Evolutionary conservation across 2,329 filamentous ascomycete species (phyloP).

Genomic region (Seiridium unicorne): DNA sequence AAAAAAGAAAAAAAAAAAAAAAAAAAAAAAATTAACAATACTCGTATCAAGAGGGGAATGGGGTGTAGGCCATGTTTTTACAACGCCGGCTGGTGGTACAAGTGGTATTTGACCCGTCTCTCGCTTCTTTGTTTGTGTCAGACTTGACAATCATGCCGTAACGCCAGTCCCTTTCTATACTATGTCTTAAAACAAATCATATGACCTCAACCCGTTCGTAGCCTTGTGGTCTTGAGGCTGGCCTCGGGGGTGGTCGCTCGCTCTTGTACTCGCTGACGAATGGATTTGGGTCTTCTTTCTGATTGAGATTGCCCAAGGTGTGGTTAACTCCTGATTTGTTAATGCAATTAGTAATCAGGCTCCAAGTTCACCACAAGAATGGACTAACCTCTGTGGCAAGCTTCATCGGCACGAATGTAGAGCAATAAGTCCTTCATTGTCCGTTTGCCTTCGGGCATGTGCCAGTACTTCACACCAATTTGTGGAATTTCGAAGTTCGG

Average conservation of each 20-base stretch:
- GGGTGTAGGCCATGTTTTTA: too few species aligned
- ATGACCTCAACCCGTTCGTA: conserved; percentile 85
- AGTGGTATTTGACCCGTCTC: neutral
- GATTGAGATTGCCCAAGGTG: conserved; percentile 84
- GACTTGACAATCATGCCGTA: neutral
- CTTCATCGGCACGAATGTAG: conserved; percentile 89
- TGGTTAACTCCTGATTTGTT: conserved; percentile 68
- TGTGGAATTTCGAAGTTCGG: conserved; percentile 74
- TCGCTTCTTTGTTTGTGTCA: neutral
- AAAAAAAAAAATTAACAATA: too few species aligned
- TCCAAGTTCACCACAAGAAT: too few species aligned
- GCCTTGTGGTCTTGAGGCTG: conserved; percentile 63
- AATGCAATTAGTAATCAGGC: neutral
- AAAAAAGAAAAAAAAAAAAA: too few species aligned
- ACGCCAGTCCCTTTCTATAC: neutral
- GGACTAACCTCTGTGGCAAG: conserved; percentile 70
- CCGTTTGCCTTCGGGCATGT: conserved; percentile 80
- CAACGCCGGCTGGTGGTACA: too few species aligned
- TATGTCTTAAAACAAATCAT: conserved; percentile 20
- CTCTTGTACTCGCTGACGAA: conserved; percentile 84
- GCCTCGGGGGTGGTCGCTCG: conserved; percentile 62
- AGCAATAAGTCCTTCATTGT: conserved; percentile 85
- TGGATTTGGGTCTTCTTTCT: conserved; percentile 85
- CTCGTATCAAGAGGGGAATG: too few species aligned
- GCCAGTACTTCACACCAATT: conserved; percentile 89